A percentile compares a stretch with the other conserved stretches of the same genome.
phyloP scores from a whole-genome alignment of 129 eudicot genomes.

The Chrysanthemum makinoi region DNA sequence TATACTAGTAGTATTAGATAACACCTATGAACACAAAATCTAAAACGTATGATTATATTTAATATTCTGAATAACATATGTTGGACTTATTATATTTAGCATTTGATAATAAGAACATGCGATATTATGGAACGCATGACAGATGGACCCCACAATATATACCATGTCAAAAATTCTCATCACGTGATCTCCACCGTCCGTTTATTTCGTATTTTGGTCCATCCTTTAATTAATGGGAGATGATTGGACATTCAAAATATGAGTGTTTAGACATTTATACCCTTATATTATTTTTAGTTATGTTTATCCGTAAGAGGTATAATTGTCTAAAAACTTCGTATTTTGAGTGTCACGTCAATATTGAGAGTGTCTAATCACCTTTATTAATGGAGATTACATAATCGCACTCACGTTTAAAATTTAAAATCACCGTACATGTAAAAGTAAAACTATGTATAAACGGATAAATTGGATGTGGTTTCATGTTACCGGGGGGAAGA shows the following conservation, averaged over 20 bases:
- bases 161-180: conserved; percentile 8
- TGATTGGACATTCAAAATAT: too few species aligned
- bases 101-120: conserved; percentile 13
- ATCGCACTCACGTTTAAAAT: conserved; percentile 5
- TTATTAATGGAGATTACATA: background rate
- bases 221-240: background rate
- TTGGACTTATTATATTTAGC: background rate
- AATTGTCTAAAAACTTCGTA: too few species aligned
- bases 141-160: conserved; percentile 13
- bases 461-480: too few species aligned
- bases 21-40: background rate
- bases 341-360: too few species aligned
- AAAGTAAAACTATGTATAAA: too few species aligned
- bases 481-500: too few species aligned
- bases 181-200: conserved; percentile 33
- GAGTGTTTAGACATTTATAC: too few species aligned
- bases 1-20: too few species aligned
- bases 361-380: too few species aligned
- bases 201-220: background rate
- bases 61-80: background rate
- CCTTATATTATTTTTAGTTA: too few species aligned
- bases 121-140: conserved; percentile 29
- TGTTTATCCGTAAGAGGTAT: too few species aligned
- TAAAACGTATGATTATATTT: background rate
- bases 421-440: background rate